Percentiles rank a stretch among this genome's conserved stretches.
These are phyloP conservation scores for Coemansia sp. DNA, from an alignment of 192 early-diverging fungal species.

Conservation along the genomic window DNA sequence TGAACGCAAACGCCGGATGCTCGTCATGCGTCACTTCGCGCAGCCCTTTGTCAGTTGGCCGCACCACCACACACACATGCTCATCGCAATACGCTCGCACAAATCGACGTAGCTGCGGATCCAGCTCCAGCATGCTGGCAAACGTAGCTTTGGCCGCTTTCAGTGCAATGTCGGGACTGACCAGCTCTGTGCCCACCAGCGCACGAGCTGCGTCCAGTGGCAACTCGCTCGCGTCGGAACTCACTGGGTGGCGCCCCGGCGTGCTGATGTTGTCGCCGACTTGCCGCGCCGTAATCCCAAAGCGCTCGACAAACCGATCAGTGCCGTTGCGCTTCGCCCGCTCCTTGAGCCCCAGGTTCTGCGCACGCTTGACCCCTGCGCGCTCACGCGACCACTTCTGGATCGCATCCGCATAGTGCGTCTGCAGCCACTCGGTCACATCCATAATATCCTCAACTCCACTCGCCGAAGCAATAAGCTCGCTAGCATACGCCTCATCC, in stretches of 20 bases:
- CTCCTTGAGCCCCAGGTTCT: constrained; percentile 40
- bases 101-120: constrained; percentile 77
- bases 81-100: constrained; percentile 70
- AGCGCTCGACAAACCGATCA: constrained; percentile 40
- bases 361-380: constrained; percentile 44
- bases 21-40: constrained; percentile 68
- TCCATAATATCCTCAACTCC: constrained; percentile 66
- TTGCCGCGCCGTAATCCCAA: constrained; percentile 60
- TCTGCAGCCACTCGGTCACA: constrained; percentile 63
- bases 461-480: constrained; percentile 20
- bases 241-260: constrained; percentile 45
- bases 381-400: constrained; percentile 19
- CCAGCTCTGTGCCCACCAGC: constrained; percentile 29
- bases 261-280: constrained; percentile 62
- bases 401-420: constrained; percentile 54
- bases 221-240: neutral
- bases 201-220: constrained; percentile 32
- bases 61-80: constrained; percentile 68
- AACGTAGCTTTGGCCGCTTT: constrained; percentile 68
- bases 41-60: constrained; percentile 78
- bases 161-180: constrained; percentile 22
- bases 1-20: constrained; percentile 82
- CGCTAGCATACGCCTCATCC: constrained; percentile 28
- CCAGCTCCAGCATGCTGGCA: constrained; percentile 71
- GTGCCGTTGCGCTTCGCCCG: constrained; percentile 43